Evolutionary conservation across 306 rosid species (phyloP), one percentile per base, ranked within the genome.

Genomic region (Cicer arietinum): DNA sequence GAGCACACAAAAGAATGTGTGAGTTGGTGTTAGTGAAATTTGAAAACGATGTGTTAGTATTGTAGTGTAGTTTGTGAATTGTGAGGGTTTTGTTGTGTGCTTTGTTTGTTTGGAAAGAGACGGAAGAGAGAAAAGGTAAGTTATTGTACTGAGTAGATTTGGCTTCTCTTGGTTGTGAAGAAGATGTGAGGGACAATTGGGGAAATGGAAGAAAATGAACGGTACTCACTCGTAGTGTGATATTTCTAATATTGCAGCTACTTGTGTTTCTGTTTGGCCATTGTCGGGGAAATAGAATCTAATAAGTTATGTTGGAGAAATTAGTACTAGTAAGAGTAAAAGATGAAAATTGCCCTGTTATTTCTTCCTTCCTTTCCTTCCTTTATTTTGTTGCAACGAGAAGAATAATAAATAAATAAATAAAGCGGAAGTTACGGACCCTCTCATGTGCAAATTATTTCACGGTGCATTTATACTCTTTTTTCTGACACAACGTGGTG

Each of bases 241-340:
- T 22, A 6, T 41, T 64, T 43, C 11, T 20, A 25, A 57, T 54
- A 57, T 47, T 58, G 52, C 25, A 7, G 44, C 10, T 3, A 17
- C 30, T 13, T 63, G 8, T 42, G 46, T 50, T 20, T 52, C 5
- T 39, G 16, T 61, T 6, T 54, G 37, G 41, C 79, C 71, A 37
- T 12, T 63, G 72, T 75, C 72, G 72, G 60, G 64, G 68, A 72
- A 79, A 72, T 8, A 45, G 30, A 73, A 79, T 62, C 67, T 63
- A 46, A 10, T 43, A 4, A 35, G 10, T 53, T 22, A 12, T 22
- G 17, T 67, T 45, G 37, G 30, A 8, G 37, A 50, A 67, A 1
- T 20, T 44, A 12, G 41, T 44, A 7, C 2, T 6, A 40, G 3
- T 13, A 50, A 43, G 8, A 44, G 40, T 47, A 3, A 45, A 18